Evolutionary conservation across 192 early-diverging fungal species (phyloP), one percentile per base, ranked within the genome.

Genomic region (Lobulomyces angularis): DNA sequence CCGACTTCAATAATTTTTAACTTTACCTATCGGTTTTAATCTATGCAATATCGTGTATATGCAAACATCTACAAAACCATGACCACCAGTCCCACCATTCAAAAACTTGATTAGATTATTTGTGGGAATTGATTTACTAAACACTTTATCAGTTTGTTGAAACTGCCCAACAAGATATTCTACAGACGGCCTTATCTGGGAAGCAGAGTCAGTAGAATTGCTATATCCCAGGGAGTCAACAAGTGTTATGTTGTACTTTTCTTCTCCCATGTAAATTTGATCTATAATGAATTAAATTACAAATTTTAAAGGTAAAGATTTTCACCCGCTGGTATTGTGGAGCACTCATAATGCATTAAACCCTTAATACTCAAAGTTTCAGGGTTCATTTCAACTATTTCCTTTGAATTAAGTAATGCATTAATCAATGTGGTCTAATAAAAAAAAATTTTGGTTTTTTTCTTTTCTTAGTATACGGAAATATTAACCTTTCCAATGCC

Each of bases 201-300:
- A n/a, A n/a, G n/a, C n/a, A 3, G 62, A 48, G 41, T 68, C 62
- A 38, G 53, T 61, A 14, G 37, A 40, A 14, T 47, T 26, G n/a
- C 65, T 62, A 29, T 58, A 60, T 1, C 65, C 65, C 0, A 58
- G 61, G 8, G 65, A 55, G 42, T 68, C 65, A 8, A 65, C 37
- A 43, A 68, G 61, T 2, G 46, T 46, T 7, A 68, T 38, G 45
- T 68, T 68, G 18, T 45, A 27, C 4, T 29, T 8, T 18, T 57
- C 44, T 27, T 61, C 50, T 29, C 50, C 53, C n/a, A 35, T 20
- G 32, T 26, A 41, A 24, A 51, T 37, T 3, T 45, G n/a, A n/a
- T n/a, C n/a, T n/a, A n/a, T n/a, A n/a, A n/a, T n/a, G n/a, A n/a
- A n/a, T n/a, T n/a, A n/a, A n/a, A n/a, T n/a, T n/a, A n/a, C n/a